These are phyloP conservation scores for Beauveria caledonica DNA, from an alignment of 2,329 filamentous ascomycete species.

Conservation along the genomic window DNA sequence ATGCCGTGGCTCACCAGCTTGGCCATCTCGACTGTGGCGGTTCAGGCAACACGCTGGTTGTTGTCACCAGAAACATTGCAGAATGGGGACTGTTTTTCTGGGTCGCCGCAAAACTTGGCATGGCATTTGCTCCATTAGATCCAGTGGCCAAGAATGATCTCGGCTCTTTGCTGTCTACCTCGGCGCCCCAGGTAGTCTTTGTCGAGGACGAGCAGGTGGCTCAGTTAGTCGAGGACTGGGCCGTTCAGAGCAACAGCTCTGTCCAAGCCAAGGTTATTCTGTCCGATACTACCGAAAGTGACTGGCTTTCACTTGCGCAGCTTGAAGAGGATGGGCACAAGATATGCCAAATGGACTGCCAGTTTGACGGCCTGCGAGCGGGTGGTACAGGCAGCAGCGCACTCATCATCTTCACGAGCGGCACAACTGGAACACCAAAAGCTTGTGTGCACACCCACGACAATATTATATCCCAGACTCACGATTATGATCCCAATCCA, in stretches of 20 bases:
- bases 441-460: constrained; percentile 33
- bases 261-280: constrained; percentile 8
- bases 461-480: constrained; percentile 30
- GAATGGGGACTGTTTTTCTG: constrained; percentile 33
- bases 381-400: constrained; percentile 17
- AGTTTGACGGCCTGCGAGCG: constrained; percentile 2
- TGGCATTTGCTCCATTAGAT: constrained; percentile 29
- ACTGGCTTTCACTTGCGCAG: background rate
- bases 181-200: constrained; percentile 24
- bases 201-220: constrained; percentile 22
- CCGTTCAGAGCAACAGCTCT: background rate
- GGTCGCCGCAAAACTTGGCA: constrained; percentile 26
- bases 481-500: constrained; percentile 28
- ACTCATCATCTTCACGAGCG: constrained; percentile 40
- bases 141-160: constrained; percentile 19
- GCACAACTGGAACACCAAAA: constrained; percentile 40
- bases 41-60: constrained; percentile 23
- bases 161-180: constrained; percentile 16
- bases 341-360: background rate
- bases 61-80: constrained; percentile 28
- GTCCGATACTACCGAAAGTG: background rate
- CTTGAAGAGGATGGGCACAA: background rate
- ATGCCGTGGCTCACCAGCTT: constrained; percentile 10
- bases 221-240: constrained; percentile 14
- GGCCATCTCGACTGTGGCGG: constrained; percentile 17